phyloP scores from a whole-genome alignment of 768 basidiomycete species.

The Leccinellum luteum region DNA sequence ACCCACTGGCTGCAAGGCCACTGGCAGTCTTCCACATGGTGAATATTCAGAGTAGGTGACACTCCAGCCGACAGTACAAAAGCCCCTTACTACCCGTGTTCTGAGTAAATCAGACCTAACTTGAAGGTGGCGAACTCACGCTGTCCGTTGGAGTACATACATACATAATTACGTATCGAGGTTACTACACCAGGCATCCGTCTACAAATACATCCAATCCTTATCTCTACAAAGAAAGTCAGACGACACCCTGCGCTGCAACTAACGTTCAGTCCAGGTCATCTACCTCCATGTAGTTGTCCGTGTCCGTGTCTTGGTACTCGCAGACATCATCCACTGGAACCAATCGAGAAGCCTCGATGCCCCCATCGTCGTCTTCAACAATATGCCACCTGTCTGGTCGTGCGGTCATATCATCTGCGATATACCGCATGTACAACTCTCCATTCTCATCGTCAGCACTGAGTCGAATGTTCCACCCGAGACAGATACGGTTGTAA shows the following conservation, averaged over 20 bases:
- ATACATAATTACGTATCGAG: neutral
- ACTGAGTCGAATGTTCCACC: slow-evolving; percentile 62
- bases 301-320: slow-evolving; percentile 39
- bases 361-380: slow-evolving; percentile 38
- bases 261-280: slow-evolving; percentile 8
- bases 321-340: slow-evolving; percentile 33
- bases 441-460: slow-evolving; percentile 41
- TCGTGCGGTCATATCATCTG: slow-evolving; percentile 39
- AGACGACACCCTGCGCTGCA: neutral
- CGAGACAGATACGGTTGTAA: slow-evolving; percentile 53
- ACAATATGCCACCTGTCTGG: slow-evolving; percentile 44
- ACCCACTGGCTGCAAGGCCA: neutral
- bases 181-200: neutral
- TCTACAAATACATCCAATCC: slow-evolving; percentile 9
- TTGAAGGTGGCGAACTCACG: no score
- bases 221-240: neutral
- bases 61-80: neutral
- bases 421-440: slow-evolving; percentile 39
- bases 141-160: neutral
- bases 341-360: slow-evolving; percentile 42
- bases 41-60: neutral
- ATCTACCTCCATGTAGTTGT: slow-evolving; percentile 35
- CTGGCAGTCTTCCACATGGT: neutral
- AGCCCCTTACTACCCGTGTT: no score
- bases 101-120: no score